Percentiles rank a stretch among this genome's conserved stretches.
Evolutionary conservation across 1,284 basidiomycete species (phyloP).

Genomic region (Leccinum pallidistipes): DNA sequence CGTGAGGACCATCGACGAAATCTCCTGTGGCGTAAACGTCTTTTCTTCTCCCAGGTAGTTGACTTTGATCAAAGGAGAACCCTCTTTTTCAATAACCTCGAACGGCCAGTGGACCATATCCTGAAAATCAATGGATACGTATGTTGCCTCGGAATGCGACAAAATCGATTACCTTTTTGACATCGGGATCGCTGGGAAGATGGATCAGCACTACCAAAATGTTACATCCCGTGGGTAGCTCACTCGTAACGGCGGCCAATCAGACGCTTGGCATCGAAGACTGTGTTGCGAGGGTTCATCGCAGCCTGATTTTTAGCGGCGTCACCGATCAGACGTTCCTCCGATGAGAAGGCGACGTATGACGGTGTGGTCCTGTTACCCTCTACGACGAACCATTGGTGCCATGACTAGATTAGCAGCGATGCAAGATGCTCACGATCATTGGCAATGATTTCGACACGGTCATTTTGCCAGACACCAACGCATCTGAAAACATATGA

Average conservation of each 20-base stretch:
- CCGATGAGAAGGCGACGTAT: constrained; percentile 97
- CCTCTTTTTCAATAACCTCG: constrained; percentile 90
- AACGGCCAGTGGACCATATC: constrained; percentile 95
- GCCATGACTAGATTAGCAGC: constrained; percentile 3
- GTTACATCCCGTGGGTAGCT: constrained; percentile 31
- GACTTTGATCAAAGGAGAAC: constrained; percentile 96
- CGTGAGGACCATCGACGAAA: constrained; percentile 96
- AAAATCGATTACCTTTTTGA: constrained; percentile 65
- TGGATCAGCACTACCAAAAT: constrained; percentile 12
- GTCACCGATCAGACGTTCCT: constrained; percentile 99
- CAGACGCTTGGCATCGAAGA: constrained; percentile 96
- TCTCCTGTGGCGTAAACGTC: constrained; percentile 96
- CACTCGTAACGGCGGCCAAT: constrained; percentile 96
- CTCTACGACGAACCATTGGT: constrained; percentile 52
- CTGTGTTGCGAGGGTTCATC: constrained; percentile 95
- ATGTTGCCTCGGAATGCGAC: not conserved
- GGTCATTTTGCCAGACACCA: constrained; percentile 98
- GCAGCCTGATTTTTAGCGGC: constrained; percentile 98
- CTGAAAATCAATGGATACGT: constrained; percentile 38
- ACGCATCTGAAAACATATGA: constrained; percentile 66
- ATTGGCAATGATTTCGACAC: constrained; percentile 98
- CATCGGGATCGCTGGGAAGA: constrained; percentile 70
- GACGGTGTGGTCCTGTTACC: constrained; percentile 99
- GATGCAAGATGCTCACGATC: constrained; percentile 62
- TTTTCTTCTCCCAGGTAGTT: constrained; percentile 93